Evolutionary conservation across 169 alveolate genomes (phyloP), one percentile per base, ranked within the genome.

Genomic region (Plasmodium gonderi): DNA sequence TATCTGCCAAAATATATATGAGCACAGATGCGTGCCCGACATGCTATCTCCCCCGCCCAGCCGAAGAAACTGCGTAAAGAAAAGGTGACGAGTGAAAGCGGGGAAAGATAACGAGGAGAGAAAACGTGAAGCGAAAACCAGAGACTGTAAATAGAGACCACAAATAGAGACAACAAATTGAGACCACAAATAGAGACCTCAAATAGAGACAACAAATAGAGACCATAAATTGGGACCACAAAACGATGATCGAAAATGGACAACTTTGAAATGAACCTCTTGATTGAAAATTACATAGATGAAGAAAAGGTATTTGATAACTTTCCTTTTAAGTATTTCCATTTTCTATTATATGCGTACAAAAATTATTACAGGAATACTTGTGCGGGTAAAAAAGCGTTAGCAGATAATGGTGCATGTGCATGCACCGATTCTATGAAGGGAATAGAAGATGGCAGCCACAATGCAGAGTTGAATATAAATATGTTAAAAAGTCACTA

Each of bases 231-330:
- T 4, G 31, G 31, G 31, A 20, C 17, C 31, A 12, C 38, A 29
- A 60, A 12, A 4, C n/a, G 72, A 60, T 36, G 3, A 0, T 20
- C 20, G 17, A 74, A 36, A 54, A 85, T 85, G 92, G 92, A 85
- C 17, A 76, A 45, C 2, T 67, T 74, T 17, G 92, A 85, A 51
- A 85, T 76, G 45, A 85, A 85, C 36, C 45, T 85, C 17, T 20
- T 76, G 47, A 49, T 85, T 29, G 87, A 72, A 42, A 85, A 85
- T 67, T 68, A 51, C 44, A 17, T 85, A 38, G 92, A 85, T 5
- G 92, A 72, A 54, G 92, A 85, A n/a, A 85, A 75, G 80, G 89
- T 75, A 29, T 54, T 60, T 29, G 68, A 85, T 42, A 85, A 54
- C 33, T 49, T 72, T 4, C 92, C 92, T 44, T 85, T 85, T 38